A percentile compares a stretch with the other conserved stretches of the same genome.
phyloP scores from a whole-genome alignment of 2,329 filamentous ascomycete species.

The Dothistroma pini region DNA sequence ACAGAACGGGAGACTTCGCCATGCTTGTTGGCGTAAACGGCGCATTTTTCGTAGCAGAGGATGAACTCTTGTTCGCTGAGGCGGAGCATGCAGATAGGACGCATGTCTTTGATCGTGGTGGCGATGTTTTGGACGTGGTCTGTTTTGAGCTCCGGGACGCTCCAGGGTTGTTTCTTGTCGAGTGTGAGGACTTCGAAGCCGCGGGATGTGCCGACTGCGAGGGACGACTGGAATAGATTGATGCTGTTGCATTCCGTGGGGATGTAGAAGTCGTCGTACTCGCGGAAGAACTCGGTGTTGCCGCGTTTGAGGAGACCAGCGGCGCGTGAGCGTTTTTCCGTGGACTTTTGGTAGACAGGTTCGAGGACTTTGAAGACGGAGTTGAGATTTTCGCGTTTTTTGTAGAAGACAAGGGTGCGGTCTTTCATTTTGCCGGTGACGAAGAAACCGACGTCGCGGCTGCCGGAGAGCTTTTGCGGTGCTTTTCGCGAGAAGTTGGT shows the following conservation, averaged over 20 bases:
- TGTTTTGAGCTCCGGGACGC: conserved; percentile 79
- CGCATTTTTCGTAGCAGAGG: conserved; percentile 90
- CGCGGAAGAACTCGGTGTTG: conserved; percentile 90
- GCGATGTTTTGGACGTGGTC: conserved; percentile 82
- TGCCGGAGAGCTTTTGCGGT: conserved; percentile 83
- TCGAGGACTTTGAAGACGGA: conserved; percentile 96
- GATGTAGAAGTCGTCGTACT: conserved; percentile 99
- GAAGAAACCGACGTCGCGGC: conserved; percentile 94
- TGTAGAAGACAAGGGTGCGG: conserved; percentile 90
- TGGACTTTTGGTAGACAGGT: conserved; percentile 88
- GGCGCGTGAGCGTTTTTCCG: conserved; percentile 65
- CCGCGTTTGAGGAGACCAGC: conserved; percentile 68
- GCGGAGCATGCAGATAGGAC: conserved; percentile 92
- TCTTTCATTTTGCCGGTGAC: conserved; percentile 97
- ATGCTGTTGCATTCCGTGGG: conserved; percentile 91
- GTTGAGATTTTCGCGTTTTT: conserved; percentile 81
- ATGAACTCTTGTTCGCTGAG: conserved; percentile 86
- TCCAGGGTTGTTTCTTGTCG: conserved; percentile 95
- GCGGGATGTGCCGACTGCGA: conserved; percentile 85
- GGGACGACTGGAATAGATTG: conserved; percentile 92
- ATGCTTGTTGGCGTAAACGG: conserved; percentile 97
- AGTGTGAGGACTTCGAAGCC: conserved; percentile 95
- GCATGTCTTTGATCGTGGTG: conserved; percentile 73
- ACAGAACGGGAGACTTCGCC: conserved; percentile 91
- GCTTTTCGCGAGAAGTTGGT: conserved; percentile 75